Evolutionary conservation across 2,329 filamentous ascomycete genomes (phyloP), one percentile per base, ranked within the genome.

Genomic region (Fusarium circinatum): DNA sequence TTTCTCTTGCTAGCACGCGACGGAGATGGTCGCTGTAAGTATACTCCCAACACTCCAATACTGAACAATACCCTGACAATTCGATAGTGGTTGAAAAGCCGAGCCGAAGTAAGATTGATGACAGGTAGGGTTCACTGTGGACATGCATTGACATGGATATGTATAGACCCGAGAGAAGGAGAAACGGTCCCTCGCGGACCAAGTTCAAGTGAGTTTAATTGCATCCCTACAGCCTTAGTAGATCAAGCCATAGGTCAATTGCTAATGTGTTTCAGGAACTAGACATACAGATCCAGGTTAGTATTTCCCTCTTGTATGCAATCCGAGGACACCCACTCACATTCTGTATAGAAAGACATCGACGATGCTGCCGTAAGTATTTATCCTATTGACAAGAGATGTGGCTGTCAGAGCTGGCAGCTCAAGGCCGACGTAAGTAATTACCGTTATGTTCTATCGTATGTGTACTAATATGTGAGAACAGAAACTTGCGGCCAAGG

Each of bases 391-490:
- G 38, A 39, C 3, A 39, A 39, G 18, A 38, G 38, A 39, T 2
- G 10, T 12, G 41, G n/a, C 42, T 44, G 42, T 26, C n/a, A 44
- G 42, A 44, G 0, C 0, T 45, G 17, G n/a, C 42, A 45, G n/a
- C 0, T 24, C 0, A 44, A 6, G 3, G 42, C 42, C 0, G 42
- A 45, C 0, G 17, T 45, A 18, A 18, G 42, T 6, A 18, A 18
- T 45, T 13, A 17, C 42, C 4, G 42, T 8, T 13, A 45, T 26
- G n/a, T 45, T 45, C n/a, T 26, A 45, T 45, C 42, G n/a, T 13
- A 4, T 1, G n/a, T 44, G 4, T 24, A 4, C 42, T 44, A 44
- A 24, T 44, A 44, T 44, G 0, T 24, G 0, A 24, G 2, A 44
- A 26, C 18, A 45, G 44, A 6, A 45, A 20, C 17, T 45, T 4